Evolutionary conservation across 2,329 filamentous ascomycete species (phyloP).

Genomic region (Aspergillus pseudoglaucus): DNA sequence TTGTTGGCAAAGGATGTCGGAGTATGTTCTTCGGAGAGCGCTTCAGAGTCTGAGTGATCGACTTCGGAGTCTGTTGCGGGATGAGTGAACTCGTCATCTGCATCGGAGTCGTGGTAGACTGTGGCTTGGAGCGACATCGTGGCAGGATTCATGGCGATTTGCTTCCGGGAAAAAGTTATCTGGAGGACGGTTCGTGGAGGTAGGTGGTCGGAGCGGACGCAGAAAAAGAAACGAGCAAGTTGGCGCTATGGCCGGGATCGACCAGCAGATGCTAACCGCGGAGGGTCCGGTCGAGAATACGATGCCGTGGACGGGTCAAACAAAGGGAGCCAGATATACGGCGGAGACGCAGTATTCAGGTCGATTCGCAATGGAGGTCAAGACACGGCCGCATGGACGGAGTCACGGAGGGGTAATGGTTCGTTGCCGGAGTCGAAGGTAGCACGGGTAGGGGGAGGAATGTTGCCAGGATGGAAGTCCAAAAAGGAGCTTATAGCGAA

Average conservation of each 20-base stretch:
- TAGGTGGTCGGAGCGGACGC: constrained; percentile 1
- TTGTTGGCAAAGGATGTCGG: constrained; percentile 53
- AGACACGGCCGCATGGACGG: constrained; percentile 12
- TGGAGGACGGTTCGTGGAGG: background rate
- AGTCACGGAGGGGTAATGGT: background rate
- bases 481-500: background rate
- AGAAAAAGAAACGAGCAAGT: constrained; percentile 8
- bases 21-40: constrained; percentile 55
- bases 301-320: background rate
- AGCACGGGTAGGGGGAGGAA: background rate
- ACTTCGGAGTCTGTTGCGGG: constrained; percentile 52
- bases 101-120: constrained; percentile 58
- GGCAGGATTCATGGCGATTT: background rate
- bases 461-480: background rate
- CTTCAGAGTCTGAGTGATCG: constrained; percentile 52
- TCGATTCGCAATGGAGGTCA: background rate
- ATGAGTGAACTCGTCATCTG: constrained; percentile 59
- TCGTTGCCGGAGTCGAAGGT: background rate
- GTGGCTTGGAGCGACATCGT: constrained; percentile 40
- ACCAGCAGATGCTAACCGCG: background rate
- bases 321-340: background rate
- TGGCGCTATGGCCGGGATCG: constrained; percentile 1
- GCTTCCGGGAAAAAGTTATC: no score
- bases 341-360: background rate
- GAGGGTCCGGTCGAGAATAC: background rate